Evolutionary conservation across 768 basidiomycete species (phyloP).

Genomic region (Paxillus ammoniavirescens): DNA sequence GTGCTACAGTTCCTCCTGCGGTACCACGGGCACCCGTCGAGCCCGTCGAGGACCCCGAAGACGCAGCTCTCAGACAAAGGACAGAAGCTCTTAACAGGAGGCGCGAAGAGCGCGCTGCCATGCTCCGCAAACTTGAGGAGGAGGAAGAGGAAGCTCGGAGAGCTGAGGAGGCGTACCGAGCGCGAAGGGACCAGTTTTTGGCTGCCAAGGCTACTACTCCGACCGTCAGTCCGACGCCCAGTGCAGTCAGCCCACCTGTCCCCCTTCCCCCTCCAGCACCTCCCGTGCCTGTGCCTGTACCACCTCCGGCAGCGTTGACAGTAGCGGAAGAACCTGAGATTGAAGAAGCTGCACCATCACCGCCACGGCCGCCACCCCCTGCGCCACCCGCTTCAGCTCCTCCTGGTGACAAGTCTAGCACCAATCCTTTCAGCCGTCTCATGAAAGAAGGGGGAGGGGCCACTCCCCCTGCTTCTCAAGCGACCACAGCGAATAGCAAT

Average conservation of each 20-base stretch:
- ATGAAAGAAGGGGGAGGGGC: slow-evolving; percentile 46
- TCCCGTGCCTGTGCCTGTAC: slow-evolving; percentile 20
- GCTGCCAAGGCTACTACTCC: slow-evolving; percentile 35
- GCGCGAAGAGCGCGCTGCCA: slow-evolving; percentile 64
- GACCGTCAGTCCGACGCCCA: slow-evolving; percentile 19
- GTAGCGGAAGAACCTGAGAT: slow-evolving; percentile 5
- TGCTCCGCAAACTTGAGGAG: slow-evolving; percentile 70
- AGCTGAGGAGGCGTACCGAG: slow-evolving; percentile 42
- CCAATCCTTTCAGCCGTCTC: slow-evolving; percentile 80
- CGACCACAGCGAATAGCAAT: slow-evolving; percentile 50
- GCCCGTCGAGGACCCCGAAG: slow-evolving; percentile 72
- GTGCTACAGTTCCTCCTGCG: slow-evolving; percentile 38
- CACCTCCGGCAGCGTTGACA: slow-evolving; percentile 9
- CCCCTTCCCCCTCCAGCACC: slow-evolving; percentile 36
- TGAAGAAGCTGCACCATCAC: slow-evolving; percentile 27
- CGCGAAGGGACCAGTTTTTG: slow-evolving; percentile 32
- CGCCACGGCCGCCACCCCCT: slow-evolving; percentile 29
- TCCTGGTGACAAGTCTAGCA: slow-evolving; percentile 49
- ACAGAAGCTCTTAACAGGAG: slow-evolving; percentile 71
- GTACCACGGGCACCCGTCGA: slow-evolving; percentile 44
- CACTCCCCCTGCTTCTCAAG: slow-evolving; percentile 16
- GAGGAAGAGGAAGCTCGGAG: slow-evolving; percentile 57
- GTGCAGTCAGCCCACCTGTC: slow-evolving; percentile 31
- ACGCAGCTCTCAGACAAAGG: slow-evolving; percentile 62
- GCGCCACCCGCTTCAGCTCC: slow-evolving; percentile 28